Evolutionary conservation across 208 protist genomes (phyloP).

Genomic region (Crithidia thermophila): DNA sequence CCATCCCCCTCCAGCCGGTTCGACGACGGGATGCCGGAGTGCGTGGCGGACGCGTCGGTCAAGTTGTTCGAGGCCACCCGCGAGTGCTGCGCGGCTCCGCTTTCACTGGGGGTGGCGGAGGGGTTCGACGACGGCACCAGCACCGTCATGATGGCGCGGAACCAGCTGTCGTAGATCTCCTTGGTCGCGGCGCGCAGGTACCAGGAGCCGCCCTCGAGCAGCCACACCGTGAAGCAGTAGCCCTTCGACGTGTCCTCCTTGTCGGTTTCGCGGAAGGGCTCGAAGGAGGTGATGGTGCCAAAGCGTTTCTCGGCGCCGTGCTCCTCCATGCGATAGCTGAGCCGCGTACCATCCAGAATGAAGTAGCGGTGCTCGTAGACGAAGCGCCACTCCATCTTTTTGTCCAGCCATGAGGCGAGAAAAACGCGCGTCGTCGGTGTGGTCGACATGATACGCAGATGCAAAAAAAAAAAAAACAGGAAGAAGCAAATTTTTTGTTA

Average conservation of each 20-base stretch:
- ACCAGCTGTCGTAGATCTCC: constrained; percentile 53
- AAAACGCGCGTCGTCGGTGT: constrained; percentile 30
- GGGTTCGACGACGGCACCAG: constrained; percentile 25
- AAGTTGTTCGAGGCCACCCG: constrained; percentile 18
- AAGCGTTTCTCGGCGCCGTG: constrained; percentile 51
- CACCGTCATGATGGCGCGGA: constrained; percentile 35
- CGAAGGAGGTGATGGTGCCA: constrained; percentile 62
- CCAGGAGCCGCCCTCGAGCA: constrained; percentile 76
- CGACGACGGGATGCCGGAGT: background rate
- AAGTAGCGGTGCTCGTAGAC: constrained; percentile 72
- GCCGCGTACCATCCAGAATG: constrained; percentile 52
- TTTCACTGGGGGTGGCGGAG: constrained; percentile 21
- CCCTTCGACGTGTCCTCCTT: constrained; percentile 23
- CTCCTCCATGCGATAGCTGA: constrained; percentile 61
- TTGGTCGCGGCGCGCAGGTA: constrained; percentile 52
- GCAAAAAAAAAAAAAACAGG: background rate
- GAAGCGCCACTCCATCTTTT: constrained; percentile 81
- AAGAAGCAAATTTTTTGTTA: background rate
- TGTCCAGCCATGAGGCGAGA: constrained; percentile 62
- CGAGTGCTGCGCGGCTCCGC: constrained; percentile 19
- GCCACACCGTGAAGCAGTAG: constrained; percentile 64
- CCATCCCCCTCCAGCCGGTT: constrained; percentile 5
- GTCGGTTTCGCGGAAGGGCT: constrained; percentile 19
- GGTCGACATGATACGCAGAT: background rate
- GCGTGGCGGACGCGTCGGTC: background rate